Evolutionary conservation across 2,329 filamentous ascomycete genomes (phyloP).

Genomic region (Lojkania enalia): DNA sequence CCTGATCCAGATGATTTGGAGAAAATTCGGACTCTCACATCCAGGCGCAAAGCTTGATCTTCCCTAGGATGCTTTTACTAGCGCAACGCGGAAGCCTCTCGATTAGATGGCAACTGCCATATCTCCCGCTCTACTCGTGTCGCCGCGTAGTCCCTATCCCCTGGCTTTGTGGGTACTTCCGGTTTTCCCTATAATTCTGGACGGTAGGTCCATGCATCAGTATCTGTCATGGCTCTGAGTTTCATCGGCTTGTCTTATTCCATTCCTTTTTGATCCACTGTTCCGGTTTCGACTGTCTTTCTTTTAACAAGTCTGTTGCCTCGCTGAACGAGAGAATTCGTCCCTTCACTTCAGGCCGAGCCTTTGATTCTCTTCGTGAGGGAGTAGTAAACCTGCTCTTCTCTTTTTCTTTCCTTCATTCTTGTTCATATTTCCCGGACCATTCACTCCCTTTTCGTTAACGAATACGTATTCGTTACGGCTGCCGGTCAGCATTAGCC

Average conservation of each 20-base stretch:
- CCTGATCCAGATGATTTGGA: slow-evolving; percentile 9
- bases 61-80: slow-evolving; percentile 14
- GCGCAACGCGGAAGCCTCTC: slow-evolving; percentile 22
- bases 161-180: slow-evolving; percentile 17
- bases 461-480: slow-evolving; percentile 22
- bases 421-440: slow-evolving; percentile 22
- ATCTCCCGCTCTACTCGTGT: slow-evolving; percentile 1
- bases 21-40: slow-evolving; percentile 1
- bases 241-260: slow-evolving; percentile 19
- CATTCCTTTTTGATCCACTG: slow-evolving; percentile 12
- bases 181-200: slow-evolving; percentile 20
- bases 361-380: slow-evolving; percentile 28
- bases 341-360: slow-evolving; percentile 31
- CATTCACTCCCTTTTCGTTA: slow-evolving; percentile 20
- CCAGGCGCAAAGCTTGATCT: slow-evolving; percentile 18
- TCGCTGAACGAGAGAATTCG: slow-evolving; percentile 27
- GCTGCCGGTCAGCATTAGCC: slow-evolving; percentile 46
- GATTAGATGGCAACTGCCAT: slow-evolving; percentile 16
- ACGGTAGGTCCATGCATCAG: slow-evolving; percentile 26
- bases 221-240: slow-evolving; percentile 26
- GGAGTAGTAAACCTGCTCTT: slow-evolving; percentile 19
- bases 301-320: slow-evolving; percentile 34
- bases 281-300: slow-evolving; percentile 16
- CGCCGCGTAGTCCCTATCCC: slow-evolving; percentile 21
- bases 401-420: slow-evolving; percentile 24